Evolutionary conservation across 2,329 filamentous ascomycete genomes (phyloP).

Genomic region (Paecilomyces niveus): DNA sequence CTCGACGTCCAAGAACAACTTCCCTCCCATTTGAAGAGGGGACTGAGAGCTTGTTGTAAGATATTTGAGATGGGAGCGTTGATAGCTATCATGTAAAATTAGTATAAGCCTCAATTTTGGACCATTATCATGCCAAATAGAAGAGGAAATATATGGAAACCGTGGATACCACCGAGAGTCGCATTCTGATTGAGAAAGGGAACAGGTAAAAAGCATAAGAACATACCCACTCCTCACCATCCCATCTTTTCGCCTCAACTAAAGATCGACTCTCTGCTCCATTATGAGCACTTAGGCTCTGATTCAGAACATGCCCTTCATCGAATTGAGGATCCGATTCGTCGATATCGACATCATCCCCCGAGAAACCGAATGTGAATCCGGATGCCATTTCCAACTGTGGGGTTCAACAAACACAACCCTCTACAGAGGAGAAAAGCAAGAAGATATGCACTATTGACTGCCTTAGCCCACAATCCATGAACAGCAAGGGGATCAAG

Average conservation of each 20-base stretch:
- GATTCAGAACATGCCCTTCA: conserved; percentile 1
- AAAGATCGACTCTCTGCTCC: conserved; percentile 2
- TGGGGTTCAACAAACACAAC: too few relatives aligned
- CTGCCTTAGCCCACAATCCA: background rate
- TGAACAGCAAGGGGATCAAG: background rate
- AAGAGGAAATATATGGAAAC: too few relatives aligned
- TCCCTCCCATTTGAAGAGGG: conserved; percentile 8
- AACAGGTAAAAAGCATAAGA: conserved; percentile 5
- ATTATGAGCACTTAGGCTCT: background rate
- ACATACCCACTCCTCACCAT: conserved; percentile 44
- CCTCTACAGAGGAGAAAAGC: background rate
- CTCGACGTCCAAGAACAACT: conserved; percentile 46
- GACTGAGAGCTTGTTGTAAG: conserved; percentile 48
- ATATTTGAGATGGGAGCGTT: conserved; percentile 52
- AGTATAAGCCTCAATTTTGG: background rate
- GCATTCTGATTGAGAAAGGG: background rate
- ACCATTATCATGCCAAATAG: too few relatives aligned
- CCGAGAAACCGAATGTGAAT: conserved; percentile 54
- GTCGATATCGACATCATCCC: conserved; percentile 51
- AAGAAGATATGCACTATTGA: background rate
- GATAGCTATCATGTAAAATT: conserved; percentile 36
- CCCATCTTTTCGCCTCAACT: conserved; percentile 34
- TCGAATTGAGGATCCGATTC: conserved; percentile 20
- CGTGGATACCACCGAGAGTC: background rate
- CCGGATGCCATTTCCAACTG: conserved; percentile 18